Base-by-base conservation (phyloP, 345 rosid genomes). In the Eucalyptus caleyi region DNA sequence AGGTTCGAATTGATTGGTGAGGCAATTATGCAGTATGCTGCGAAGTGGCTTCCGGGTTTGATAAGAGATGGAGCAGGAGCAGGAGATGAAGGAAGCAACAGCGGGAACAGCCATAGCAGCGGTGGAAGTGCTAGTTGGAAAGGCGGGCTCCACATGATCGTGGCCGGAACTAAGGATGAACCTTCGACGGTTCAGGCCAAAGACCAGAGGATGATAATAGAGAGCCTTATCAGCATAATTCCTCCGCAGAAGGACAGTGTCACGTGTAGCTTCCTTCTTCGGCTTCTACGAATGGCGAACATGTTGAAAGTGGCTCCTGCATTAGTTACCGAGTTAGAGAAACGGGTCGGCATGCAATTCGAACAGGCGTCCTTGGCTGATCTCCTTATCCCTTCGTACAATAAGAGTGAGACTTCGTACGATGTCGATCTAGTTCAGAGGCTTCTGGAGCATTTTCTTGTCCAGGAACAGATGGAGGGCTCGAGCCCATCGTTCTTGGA, bases 381-480 rank as follows among this genome's bases (percentile, higher is more conserved):
- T 93, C 98, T 98, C 89, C 91, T 98, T 54, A 94, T 98, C 77
- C 98, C 99, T 37, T 90, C 94, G 72, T 96, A 92, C 44, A 95
- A 60, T 60, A 98, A 95, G 90, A 93, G 91, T 7, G 99, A 95
- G 86, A 97, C 98, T 15, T 62, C 93, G 92, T 97, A 95, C 16
- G 99, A 98, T 89, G 98, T 98, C 37, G 99, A 97, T 93, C 98
- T 98, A 83, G 95, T 96, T 87, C 99, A 98, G 92, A 95, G 99
- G 90, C 93, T 98, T 54, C 87, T 98, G 89, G 99, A 97, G 92
- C 99, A 98, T 93, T 98, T 98, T 91, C 96, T 98, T 4, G 95
- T 96, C 88, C 99, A 97, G 87, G 99, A 98, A 88, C 98, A 96
- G 93, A 96, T 94, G 3, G 99, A 98, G 89, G 92, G 95, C 81